Evolutionary conservation across 2,329 filamentous ascomycete genomes (phyloP), one percentile per base, ranked within the genome.

Genomic region (Incumbomyces delicatus): DNA sequence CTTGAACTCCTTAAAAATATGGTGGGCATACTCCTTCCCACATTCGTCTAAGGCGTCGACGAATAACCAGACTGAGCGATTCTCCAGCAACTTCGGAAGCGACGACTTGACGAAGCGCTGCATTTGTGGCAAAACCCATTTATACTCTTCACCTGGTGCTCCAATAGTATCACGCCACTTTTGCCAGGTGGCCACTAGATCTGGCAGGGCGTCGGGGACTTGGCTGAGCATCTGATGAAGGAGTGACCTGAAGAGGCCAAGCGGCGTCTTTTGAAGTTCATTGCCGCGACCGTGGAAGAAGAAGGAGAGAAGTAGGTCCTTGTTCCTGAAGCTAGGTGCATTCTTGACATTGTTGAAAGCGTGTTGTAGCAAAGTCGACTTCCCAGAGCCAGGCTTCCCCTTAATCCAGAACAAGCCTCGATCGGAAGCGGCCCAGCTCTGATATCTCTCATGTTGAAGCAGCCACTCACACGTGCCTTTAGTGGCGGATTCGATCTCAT

Each of bases 221-320:
- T 8, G 8, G 16, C 33, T 17, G 22, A 63, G 51, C 7, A 62
- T 42, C 22, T 62, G 58, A 13, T 55, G 29, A 7, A 63, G 41
- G 1, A 63, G 46, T 6, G 61, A 61, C 38, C 56, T 53, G 49
- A 59, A 62, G 53, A 63, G 58, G 1, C 61, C 60, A 2, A 42
- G 5, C 6, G 49, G 46, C 0, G 58, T 57, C 34, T 49, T 57
- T 45, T 62, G 58, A 10, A 61, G 22, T 2, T 33, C 2, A 1
- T 49, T 49, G 0, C 60, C 60, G 32, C 57, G 47, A 2, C 54
- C 60, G 13, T 62, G 57, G 42, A 62, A 63, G 50, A 62, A 63
- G 35, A 61, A 63, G 0, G 57, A 60, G 11, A 29, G 11, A 20
- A 22, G 6, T 4, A 17, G 13, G 11, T 35, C 33, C 4, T 11